These are phyloP conservation scores for Hordeum vulgare DNA, from an alignment of 176 grass and related monocot species.

Conservation along the genomic window MorexV3_pseudomolecules_assembly NC_058521.1:507369168-507369667, in stretches of 20 bases:
- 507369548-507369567: background rate
- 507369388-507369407: background rate
- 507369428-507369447: background rate
- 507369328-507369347: background rate
- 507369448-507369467: background rate
- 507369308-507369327: too few species aligned
- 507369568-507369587: background rate
- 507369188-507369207: too few species aligned
- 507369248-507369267: too few species aligned
- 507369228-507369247: too few species aligned
- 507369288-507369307: too few species aligned
- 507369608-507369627: too few species aligned
- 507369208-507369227: too few species aligned
- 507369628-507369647: too few species aligned
- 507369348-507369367: background rate
- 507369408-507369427: background rate
- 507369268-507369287: too few species aligned
- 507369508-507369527: background rate
- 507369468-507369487: background rate
- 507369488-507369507: background rate
- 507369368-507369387: background rate
- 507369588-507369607: background rate
- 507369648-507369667: too few species aligned
- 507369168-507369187: too few species aligned
- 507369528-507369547: background rate